Percentiles rank a stretch among this genome's conserved stretches.
Conservation (phyloP, 2,329 filamentous ascomycete genomes). For the Colletotrichum caudatum region DNA sequence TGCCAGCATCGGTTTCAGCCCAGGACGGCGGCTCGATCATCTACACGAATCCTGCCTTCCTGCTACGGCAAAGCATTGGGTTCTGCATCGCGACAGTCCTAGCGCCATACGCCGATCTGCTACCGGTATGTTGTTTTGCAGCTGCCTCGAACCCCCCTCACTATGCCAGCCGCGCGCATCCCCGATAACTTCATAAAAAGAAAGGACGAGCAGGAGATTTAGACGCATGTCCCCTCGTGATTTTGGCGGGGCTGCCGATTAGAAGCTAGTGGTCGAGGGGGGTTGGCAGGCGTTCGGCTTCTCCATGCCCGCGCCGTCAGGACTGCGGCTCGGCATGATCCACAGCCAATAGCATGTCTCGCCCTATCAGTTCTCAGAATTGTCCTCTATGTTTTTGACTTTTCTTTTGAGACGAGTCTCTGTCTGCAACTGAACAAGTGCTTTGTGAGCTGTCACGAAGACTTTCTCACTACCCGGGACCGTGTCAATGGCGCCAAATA, state of each 20-base stretch:
- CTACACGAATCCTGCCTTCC: background rate
- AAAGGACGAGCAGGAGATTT: background rate
- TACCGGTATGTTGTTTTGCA: slow-evolving; percentile 27
- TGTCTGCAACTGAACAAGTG: slow-evolving; percentile 22
- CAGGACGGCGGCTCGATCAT: slow-evolving; percentile 16
- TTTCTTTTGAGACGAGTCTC: slow-evolving; percentile 37
- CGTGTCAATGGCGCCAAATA: slow-evolving; percentile 39
- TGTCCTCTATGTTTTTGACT: slow-evolving; percentile 23
- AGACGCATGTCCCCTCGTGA: slow-evolving; percentile 20
- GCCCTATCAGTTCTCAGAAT: slow-evolving; percentile 41
- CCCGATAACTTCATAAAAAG: slow-evolving; percentile 32
- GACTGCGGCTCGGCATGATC: slow-evolving; percentile 29
- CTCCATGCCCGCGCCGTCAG: slow-evolving; percentile 35
- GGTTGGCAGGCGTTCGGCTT: slow-evolving; percentile 31
- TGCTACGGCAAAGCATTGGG: slow-evolving; percentile 12
- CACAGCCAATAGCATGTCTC: slow-evolving; percentile 37
- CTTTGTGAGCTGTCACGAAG: slow-evolving; percentile 17
- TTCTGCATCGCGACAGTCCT: slow-evolving; percentile 36
- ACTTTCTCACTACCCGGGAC: slow-evolving; percentile 18
- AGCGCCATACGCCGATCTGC: slow-evolving; percentile 31
- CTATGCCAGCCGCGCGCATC: slow-evolving; percentile 18
- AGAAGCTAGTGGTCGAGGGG: slow-evolving; percentile 31
- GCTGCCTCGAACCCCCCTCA: slow-evolving; percentile 11
- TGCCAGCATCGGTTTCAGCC: slow-evolving; percentile 31
- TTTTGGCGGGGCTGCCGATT: slow-evolving; percentile 30